Base-by-base conservation (phyloP, 1,139 yeast species). In the Taphrina betulina region DNA sequence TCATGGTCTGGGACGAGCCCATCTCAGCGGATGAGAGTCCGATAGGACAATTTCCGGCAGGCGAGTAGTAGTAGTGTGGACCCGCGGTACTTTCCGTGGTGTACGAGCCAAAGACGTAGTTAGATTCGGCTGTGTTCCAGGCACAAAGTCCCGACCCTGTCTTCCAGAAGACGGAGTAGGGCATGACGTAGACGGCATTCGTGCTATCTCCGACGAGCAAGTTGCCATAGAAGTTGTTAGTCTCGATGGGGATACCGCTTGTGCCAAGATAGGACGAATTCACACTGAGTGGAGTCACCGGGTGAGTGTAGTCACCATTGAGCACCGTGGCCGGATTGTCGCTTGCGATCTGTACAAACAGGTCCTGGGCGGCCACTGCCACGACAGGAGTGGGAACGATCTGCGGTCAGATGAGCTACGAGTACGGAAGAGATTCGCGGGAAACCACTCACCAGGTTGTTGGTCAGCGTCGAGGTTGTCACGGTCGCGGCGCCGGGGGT, bases 221-320 rank as follows among this genome's bases (percentile, higher is more conserved):
- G 67, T 85, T 84, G 50, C 78, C 77, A 68, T 79, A 83, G 70
- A 83, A 85, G 68, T 83, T 84, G 74, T 85, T 84, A 36, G 92
- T 85, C 63, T 80, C 78, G 59, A 76, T 67, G 4, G 70, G 64
- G 42, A 24, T 22, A 8, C 45, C 54, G 35, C 17, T 22, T 3
- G 22, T 5, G 10, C 54, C 54, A n/a, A 17, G 17, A 52, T 37
- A 38, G 41, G 26, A 24, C 2, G 48, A 23, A 5, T 29, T 16
- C 22, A 40, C 41, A 4, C 46, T 28, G 1, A 26, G 17, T 12
- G 57, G 53, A 10, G 19, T 5, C 22, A 38, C 40, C 3, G 43
- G 35, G 34, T 53, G 43, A 14, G 33, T 23, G 19, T 14, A 16
- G 34, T 54, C 28, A 4, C 57, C 60, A 5, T 24, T 33, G 12